phyloP scores from a whole-genome alignment of 2,329 filamentous ascomycete species.

The Hysterium pulicare region DNA sequence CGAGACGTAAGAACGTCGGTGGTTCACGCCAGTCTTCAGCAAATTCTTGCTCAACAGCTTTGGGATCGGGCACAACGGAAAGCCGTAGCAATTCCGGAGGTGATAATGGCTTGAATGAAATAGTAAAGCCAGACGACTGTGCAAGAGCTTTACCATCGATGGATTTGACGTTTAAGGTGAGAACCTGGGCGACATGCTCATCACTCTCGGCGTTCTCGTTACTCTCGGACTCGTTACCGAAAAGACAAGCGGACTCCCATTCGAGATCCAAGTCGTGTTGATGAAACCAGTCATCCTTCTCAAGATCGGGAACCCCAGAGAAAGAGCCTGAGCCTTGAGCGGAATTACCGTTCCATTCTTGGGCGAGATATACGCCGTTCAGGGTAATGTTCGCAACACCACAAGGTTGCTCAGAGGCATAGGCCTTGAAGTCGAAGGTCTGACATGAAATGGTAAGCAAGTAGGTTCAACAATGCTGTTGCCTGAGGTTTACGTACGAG shows the following conservation, averaged over 20 bases:
- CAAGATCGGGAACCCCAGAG: slow-evolving; percentile 24
- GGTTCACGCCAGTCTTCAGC: slow-evolving; percentile 37
- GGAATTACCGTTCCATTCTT: slow-evolving; percentile 37
- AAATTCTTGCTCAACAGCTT: slow-evolving; percentile 21
- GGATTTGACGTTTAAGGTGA: slow-evolving; percentile 39
- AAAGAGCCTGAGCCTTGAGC: slow-evolving; percentile 34
- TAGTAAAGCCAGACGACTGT: slow-evolving; percentile 35
- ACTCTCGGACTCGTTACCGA: slow-evolving; percentile 13
- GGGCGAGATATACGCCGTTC: slow-evolving; percentile 38
- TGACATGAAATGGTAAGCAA: slow-evolving; percentile 29
- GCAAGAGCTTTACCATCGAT: slow-evolving; percentile 34
- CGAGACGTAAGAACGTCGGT: slow-evolving; percentile 30
- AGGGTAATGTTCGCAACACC: slow-evolving; percentile 42
- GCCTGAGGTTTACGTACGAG: slow-evolving; percentile 38
- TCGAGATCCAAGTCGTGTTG: slow-evolving; percentile 37
- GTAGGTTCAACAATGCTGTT: slow-evolving; percentile 19
- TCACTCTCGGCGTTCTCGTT: slow-evolving; percentile 23
- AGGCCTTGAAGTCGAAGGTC: slow-evolving; percentile 42
- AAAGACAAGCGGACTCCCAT: slow-evolving; percentile 39
- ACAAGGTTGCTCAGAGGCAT: slow-evolving; percentile 36
- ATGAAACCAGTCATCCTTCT: slow-evolving; percentile 31
- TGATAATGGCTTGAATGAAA: slow-evolving; percentile 39
- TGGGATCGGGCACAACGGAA: slow-evolving; percentile 29
- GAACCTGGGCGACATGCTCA: slow-evolving; percentile 28
- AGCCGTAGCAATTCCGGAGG: slow-evolving; percentile 37